Evolutionary conservation across 2,329 filamentous ascomycete genomes (phyloP), one percentile per base, ranked within the genome.

Genomic region (Uncinocarpus reesii): DNA sequence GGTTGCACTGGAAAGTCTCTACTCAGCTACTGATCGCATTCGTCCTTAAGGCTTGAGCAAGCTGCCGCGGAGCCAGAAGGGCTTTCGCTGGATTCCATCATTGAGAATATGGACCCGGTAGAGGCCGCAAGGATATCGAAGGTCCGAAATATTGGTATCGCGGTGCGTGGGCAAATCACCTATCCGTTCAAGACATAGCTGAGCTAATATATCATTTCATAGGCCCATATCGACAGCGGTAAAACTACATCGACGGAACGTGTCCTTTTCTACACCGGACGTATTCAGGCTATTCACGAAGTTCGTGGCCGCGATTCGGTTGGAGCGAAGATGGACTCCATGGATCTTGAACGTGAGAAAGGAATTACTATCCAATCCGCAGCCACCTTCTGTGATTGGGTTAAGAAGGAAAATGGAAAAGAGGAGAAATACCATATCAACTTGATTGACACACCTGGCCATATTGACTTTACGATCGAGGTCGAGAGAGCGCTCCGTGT

Each of bases 401-500:
- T 84, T 56, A 95, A 94, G 74, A 82, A 79, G 67, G 82, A 86
- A 46, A 71, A 90, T 55, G 85, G 84, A 56, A 79, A 85, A 62
- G 87, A 95, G 45, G 81, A 94, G 68, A 87, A 82, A 58, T 98
- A 94, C 70, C 90, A 98, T 67, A 81, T 98, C 74, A 98, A 98
- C 70, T 74, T 98, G 75, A 98, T 98, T 63, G 92, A 98, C 67
- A 98, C 92, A 0, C 92, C 92, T 2, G 92, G 92, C 36, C 92
- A 98, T 71, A 96, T 98, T 62, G 92, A 98, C 67, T 98, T 98
- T 65, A 98, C 92, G 11, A 96, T 98, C 56, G 92, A 98, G 70
- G 92, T 98, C 40, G 92, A 98, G 74, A 79, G 92, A 66, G 92
- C 92, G 50, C 72, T 98, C 64, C 80, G 92, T 65, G 92, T 98